phyloP scores from a whole-genome alignment of 768 basidiomycete genomes.

The Tylopilus subfusipes region DNA sequence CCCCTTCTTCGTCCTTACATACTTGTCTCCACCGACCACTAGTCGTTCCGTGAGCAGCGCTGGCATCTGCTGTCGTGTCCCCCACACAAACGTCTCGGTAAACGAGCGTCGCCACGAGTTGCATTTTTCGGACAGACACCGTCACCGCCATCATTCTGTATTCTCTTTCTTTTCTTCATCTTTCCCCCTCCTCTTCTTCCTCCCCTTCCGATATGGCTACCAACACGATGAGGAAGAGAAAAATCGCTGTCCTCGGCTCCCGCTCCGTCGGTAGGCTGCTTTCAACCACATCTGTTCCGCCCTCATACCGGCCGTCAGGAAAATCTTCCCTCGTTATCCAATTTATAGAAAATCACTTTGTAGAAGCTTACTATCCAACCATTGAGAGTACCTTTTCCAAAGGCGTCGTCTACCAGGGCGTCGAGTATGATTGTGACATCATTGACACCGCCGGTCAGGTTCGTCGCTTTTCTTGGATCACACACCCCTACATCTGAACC shows the following conservation, averaged over 20 bases:
- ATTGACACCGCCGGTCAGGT: constrained; percentile 98
- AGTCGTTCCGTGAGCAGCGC: constrained; percentile 6
- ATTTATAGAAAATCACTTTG: constrained; percentile 90
- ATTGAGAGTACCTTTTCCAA: constrained; percentile 89
- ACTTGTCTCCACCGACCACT: constrained; percentile 1
- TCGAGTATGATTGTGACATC: constrained; percentile 94
- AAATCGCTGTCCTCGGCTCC: constrained; percentile 84
- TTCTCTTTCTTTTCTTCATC: constrained; percentile 14
- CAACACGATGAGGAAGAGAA: constrained; percentile 66
- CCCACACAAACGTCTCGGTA: constrained; percentile 30
- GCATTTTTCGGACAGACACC: constrained; percentile 18
- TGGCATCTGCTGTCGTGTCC: constrained; percentile 15
- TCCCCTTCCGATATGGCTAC: constrained; percentile 27
- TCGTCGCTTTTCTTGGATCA: constrained; percentile 20
- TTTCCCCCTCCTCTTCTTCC: not conserved
- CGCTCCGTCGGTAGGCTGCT: constrained; percentile 76
- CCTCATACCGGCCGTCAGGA: constrained; percentile 49
- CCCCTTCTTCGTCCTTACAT: constrained; percentile 4
- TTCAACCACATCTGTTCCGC: constrained; percentile 1
- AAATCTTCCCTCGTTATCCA: constrained; percentile 92
- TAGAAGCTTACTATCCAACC: constrained; percentile 93
- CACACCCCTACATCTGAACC: constrained; percentile 2
- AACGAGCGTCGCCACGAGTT: constrained; percentile 27
- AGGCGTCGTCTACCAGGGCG: constrained; percentile 80
- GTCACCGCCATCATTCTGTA: constrained; percentile 13